Evolutionary conservation across 2,329 filamentous ascomycete species (phyloP), one percentile per base, ranked within the genome.

Genomic region (Nemania abortiva): DNA sequence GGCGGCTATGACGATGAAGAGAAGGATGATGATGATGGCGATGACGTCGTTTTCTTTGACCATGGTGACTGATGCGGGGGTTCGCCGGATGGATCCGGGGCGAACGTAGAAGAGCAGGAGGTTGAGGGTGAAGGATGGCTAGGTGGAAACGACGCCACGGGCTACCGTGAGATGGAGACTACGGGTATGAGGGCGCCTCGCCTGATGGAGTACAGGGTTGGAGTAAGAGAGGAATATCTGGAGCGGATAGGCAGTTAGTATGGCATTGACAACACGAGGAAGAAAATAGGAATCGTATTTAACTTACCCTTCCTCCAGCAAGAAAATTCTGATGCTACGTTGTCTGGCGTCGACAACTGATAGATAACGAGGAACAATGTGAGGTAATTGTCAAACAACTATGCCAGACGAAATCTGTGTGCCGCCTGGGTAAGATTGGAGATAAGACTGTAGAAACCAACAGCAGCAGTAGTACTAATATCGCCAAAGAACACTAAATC

Each of bases 11-110:
- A 91, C 81, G 76, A 89, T 78, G 81, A 91, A 91, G 74, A 91
- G 85, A 65, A 91, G 79, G 79, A 91, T 90, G 80, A 91, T 87
- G 77, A 91, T 91, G 79, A 91, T 84, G 74, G 89, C 89, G 79
- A 91, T 91, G 76, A 88, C 87, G 80, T 91, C 86, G 86, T 91
- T 91, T 82, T 86, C 81, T 79, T 91, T 87, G 75, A 85, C 82
- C 85, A 87, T 90, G 73, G 73, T 83, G 78, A 27, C 37, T 9
- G 58, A 37, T 39, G 24, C 1, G 9, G 24, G 42, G 13, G 54
- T 49, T 61, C 29, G 50, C 49, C 24, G 47, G 27, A 47, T 10
- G n/a, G 24, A 47, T 54, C 11, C 18, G 42, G 9, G 27, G 34
- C 24, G 37, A 49, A 47, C 11, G 42, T 55, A 18, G 37, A 24